Base-by-base conservation (phyloP, 345 rosid species). In the Jatropha curcas region DNA sequence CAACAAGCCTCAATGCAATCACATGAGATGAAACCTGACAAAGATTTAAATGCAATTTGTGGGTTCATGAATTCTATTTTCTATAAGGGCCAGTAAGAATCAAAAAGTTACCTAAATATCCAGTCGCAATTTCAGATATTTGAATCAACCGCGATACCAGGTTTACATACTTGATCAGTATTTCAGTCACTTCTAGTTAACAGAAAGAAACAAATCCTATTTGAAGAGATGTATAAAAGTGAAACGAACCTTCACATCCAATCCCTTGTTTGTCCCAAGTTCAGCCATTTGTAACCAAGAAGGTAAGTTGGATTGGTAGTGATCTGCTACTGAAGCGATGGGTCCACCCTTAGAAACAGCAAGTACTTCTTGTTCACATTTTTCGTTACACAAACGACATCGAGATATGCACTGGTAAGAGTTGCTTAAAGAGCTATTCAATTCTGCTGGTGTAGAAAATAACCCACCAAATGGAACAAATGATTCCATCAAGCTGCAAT, bases 391-490 rank as follows among this genome's bases (percentile, higher is more conserved):
- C 60, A 73, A 73, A 39, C 80, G 76, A 63, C 85, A 81, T 59
- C 76, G 86, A 0, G 79, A 16, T 16, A 19, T 65, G 46, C 67
- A 53, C 55, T 79, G 88, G 75, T 66, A 75, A 5, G 79, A 67
- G 72, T 78, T 80, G 53, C 84, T 39, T 73, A 83, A 67, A 9
- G 87, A 80, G 63, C 81, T 73, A 65, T 84, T 87, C 35, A 79
- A 63, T 64, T 91, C 98, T 1, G 88, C 51, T 25, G 89, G 84
- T 9, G 88, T 80, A 68, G 97, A 80, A 79, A 93, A 93, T 80
- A 91, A 88, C 46, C 98, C 97, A 31, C 88, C 98, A 73, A 93
- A 89, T 50, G 98, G 98, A 77, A 93, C 90, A 80, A 93, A 93
- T 16, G 98, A 93, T 65, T 87, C 98, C 96, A 93, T 87, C 87